Evolutionary conservation across 257 asterid genomes (phyloP), one percentile per base, ranked within the genome.

Genomic region (Jacaranda mimosifolia): DNA sequence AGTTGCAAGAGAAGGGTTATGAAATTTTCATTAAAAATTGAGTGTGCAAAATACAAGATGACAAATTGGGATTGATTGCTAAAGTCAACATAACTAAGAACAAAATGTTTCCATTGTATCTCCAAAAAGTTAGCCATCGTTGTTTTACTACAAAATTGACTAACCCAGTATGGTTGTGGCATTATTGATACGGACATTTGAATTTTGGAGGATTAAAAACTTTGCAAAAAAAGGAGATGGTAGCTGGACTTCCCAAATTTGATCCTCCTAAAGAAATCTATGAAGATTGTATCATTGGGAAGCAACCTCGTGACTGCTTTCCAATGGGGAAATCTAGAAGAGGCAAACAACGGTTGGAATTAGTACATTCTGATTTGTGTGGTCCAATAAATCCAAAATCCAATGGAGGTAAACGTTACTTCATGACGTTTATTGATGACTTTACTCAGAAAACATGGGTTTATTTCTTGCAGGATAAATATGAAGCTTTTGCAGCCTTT

Each of bases 321-420:
- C 52, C 70, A 0, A 38, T 38, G 12, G 70, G 26, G 4, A 38
- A 64, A 21, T 13, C 62, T 56, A 52, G 65, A 35, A 32, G 80
- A 51, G 26, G 40, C 6, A 14, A 65, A 38, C 32, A 9, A 3
- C 11, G n/a, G 3, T 19, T 62, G 36, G 79, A 74, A 7, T n/a
- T 74, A 3, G 38, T 74, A 3, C 71, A 74, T 14, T 60, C 79
- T 3, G 63, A 62, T n/a, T 9, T 60, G 10, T 74, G 21, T 12
- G 52, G 70, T 6, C 49, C 52, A 7, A 64, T 40, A 4, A 64
- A 64, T 12, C 70, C 70, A 17, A 3, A 3, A 3, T 39, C 43
- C 3, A 39, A 39, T 39, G 43, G 43, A 39, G 43, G 43, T 39
- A 39, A 39, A 39, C 3, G 43, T 3, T 39, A 39, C 43, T 3